Evolutionary conservation across 2,329 filamentous ascomycete species (phyloP).

Genomic region (Raffaelea arxii): DNA sequence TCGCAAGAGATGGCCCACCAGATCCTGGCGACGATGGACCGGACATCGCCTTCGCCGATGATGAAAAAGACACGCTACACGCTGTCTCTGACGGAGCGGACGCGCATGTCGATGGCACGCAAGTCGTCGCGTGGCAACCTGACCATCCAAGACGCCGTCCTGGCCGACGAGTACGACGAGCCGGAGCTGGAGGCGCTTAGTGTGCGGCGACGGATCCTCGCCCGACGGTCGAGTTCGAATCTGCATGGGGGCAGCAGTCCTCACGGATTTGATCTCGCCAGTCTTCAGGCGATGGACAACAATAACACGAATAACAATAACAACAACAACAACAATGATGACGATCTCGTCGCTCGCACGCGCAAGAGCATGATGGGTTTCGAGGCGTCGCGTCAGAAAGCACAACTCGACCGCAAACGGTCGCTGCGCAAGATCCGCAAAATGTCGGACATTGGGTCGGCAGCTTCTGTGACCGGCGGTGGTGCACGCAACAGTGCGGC

Average conservation of each 20-base stretch:
- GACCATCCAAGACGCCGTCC: conserved; percentile 7
- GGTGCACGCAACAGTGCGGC: conserved; percentile 16
- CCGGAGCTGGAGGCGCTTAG: not conserved
- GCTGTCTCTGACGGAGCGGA: conserved; percentile 65
- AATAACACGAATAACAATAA: conserved; percentile 5
- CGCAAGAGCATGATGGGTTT: conserved; percentile 53
- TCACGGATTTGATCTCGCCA: too few species aligned
- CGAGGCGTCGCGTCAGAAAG: conserved; percentile 50
- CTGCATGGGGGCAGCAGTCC: too few species aligned
- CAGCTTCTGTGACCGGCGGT: too few species aligned
- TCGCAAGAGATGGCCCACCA: conserved; percentile 44
- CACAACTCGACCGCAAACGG: conserved; percentile 44
- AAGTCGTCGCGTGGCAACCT: conserved; percentile 33
- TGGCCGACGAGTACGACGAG: conserved; percentile 15
- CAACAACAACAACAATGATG: conserved; percentile 16
- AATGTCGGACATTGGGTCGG: too few species aligned
- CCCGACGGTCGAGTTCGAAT: too few species aligned
- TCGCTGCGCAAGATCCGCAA: conserved; percentile 39
- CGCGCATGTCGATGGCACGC: conserved; percentile 71
- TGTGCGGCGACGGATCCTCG: not conserved
- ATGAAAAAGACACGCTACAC: conserved; percentile 47
- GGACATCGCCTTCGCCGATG: conserved; percentile 46
- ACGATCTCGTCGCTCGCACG: conserved; percentile 48
- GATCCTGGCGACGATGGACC: conserved; percentile 45
- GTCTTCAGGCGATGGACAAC: conserved; percentile 10